Evolutionary conservation across 2,329 filamentous ascomycete genomes (phyloP), one percentile per base, ranked within the genome.

Genomic region (Pleurostoma richardsiae): DNA sequence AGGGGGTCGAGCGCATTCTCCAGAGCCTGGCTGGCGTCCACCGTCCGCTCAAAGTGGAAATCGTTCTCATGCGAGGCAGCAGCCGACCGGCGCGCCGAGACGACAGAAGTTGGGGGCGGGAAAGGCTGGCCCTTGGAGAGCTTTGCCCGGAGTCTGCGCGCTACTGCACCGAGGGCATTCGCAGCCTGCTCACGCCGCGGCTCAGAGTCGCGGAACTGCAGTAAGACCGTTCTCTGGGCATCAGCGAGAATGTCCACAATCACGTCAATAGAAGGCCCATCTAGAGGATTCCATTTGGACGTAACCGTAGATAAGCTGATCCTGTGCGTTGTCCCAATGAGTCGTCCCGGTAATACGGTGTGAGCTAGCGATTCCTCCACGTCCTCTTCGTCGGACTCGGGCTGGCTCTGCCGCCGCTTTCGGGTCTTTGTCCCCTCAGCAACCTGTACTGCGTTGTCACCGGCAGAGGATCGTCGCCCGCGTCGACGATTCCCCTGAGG

Each of bases 31-130:
- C 79, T 79, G n/a, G 75, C 76, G 55, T 83, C 77, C 6, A 85
- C 67, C 10, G 83, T 76, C 54, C 73, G 77, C 59, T 88, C 84
- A 52, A 83, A 83, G 56, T 86, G 76, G 41, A 89, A 78, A 57
- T 85, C 81, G 29, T 73, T 69, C 40, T 76, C 77, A 43, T 79
- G 72, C 11, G 72, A 68, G 6, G 67, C 71, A 27, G 68, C 62
- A 28, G 57, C 57, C n/a, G 57, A 62, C 19, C 40, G 44, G 2
- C 42, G 46, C 6, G 43, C 40, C 5, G 40, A 40, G 3, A 31
- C 31, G 26, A 40, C 40, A 4, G 47, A 55, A 1, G 65, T 60
- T 3, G 76, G 71, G 0, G 79, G 80, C 1, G 85, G 85, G 58
- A 89, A 87, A n/a, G 83, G 83, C 44, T 86, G 70, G 8, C 79